Evolutionary conservation across 352 stramenopile species (phyloP).

Genomic region (Globisporangium cystogenes): DNA sequence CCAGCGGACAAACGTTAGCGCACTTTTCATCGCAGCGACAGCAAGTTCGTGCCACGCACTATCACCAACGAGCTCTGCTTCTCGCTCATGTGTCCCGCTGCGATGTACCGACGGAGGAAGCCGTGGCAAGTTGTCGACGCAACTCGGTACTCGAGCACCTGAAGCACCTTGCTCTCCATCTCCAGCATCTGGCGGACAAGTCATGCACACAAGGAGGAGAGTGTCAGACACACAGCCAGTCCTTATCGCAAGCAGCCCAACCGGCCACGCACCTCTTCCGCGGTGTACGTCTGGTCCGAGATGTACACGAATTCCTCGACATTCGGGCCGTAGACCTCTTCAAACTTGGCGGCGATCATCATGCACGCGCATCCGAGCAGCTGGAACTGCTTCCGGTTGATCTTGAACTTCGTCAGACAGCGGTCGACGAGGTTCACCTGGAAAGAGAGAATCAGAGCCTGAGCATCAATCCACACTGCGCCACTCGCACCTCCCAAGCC

Average conservation of each 20-base stretch:
- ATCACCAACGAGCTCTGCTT: constrained; percentile 56
- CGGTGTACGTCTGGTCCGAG: constrained; percentile 94
- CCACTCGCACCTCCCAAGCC: no score
- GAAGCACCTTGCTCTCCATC: constrained; percentile 75
- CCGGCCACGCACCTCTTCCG: constrained; percentile 43
- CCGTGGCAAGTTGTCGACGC: constrained; percentile 72
- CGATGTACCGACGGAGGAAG: constrained; percentile 59
- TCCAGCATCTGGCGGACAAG: constrained; percentile 59
- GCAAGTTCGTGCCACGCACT: constrained; percentile 22
- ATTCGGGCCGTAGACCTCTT: constrained; percentile 95
- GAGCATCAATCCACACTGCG: no score
- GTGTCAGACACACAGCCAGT: no score
- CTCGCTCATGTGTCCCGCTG: constrained; percentile 47
- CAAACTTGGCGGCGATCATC: constrained; percentile 96
- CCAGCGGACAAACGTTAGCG: no score
- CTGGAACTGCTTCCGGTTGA: constrained; percentile 92
- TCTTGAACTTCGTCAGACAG: constrained; percentile 73
- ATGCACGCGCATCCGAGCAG: constrained; percentile 95
- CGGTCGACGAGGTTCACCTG: constrained; percentile 82
- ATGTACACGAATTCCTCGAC: constrained; percentile 97
- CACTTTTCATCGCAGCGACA: not conserved
- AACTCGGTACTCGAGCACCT: constrained; percentile 70
- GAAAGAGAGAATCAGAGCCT: no score
- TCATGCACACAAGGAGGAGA: not conserved
- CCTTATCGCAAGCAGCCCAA: not conserved